phyloP scores from a whole-genome alignment of 441 rosid species.

The Mallotus repandus region DNA sequence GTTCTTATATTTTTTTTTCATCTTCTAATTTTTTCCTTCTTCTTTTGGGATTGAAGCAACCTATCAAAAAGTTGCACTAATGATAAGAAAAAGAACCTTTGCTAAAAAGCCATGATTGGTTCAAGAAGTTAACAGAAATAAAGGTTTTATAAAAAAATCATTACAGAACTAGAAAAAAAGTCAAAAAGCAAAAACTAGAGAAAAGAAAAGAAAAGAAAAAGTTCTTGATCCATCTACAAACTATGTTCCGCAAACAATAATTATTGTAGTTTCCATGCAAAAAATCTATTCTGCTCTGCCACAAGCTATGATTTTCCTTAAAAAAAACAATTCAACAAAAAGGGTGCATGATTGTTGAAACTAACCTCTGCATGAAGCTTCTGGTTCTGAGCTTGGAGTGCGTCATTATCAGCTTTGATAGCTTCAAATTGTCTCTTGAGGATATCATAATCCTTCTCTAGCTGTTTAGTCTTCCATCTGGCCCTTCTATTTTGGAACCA shows the following conservation, averaged over 20 bases:
- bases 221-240: conserved; percentile 1
- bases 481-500: conserved; percentile 99
- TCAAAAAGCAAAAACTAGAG: conserved; percentile 21
- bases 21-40: neutral
- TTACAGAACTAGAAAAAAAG: conserved; percentile 9
- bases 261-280: conserved; percentile 14
- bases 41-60: neutral
- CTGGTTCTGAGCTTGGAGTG: conserved; percentile 74
- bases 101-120: conserved; percentile 16
- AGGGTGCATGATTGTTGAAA: neutral
- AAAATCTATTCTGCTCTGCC: conserved; percentile 9
- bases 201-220: neutral
- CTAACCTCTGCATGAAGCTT: conserved; percentile 77
- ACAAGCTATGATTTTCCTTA: neutral
- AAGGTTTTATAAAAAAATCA: conserved; percentile 16
- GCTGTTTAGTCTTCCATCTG: conserved; percentile 94
- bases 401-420: conserved; percentile 72
- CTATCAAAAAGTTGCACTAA: conserved; percentile 13
- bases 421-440: conserved; percentile 71
- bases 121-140: conserved; percentile 16
- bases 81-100: conserved; percentile 30
- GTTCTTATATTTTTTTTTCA: neutral
- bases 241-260: neutral
- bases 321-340: neutral
- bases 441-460: conserved; percentile 86